phyloP scores from a whole-genome alignment of 768 basidiomycete genomes.

The Mycena alexandri region DNA sequence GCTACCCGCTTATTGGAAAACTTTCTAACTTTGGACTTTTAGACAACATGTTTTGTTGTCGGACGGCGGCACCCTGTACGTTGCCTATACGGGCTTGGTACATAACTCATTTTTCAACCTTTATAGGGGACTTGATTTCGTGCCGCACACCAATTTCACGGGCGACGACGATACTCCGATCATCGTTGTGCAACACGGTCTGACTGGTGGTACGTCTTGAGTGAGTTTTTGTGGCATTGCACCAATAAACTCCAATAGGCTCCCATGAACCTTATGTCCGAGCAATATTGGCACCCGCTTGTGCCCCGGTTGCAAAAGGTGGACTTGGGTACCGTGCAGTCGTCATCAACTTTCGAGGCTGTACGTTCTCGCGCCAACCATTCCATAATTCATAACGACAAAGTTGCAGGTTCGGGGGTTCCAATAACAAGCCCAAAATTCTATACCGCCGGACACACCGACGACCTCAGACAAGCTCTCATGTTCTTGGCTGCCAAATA shows the following conservation, averaged over 20 bases:
- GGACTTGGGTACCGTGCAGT: constrained; percentile 91
- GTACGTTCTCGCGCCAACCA: constrained; percentile 58
- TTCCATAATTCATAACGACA: constrained; percentile 24
- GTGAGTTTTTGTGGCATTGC: constrained; percentile 48
- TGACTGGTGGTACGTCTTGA: constrained; percentile 58
- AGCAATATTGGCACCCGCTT: constrained; percentile 80
- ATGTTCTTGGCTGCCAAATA: constrained; percentile 78
- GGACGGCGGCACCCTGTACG: no score
- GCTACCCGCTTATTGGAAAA: constrained; percentile 27
- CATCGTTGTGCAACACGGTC: constrained; percentile 67
- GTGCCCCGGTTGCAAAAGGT: constrained; percentile 76
- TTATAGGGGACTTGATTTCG: constrained; percentile 72
- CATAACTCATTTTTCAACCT: constrained; percentile 32
- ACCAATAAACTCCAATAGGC: constrained; percentile 58
- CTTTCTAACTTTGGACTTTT: no score
- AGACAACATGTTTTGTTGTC: no score
- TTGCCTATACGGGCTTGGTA: no score
- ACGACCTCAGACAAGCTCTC: constrained; percentile 86
- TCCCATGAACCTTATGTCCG: constrained; percentile 94
- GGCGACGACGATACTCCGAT: constrained; percentile 60
- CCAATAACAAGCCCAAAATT: constrained; percentile 86
- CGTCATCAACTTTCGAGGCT: constrained; percentile 93
- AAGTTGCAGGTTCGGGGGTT: constrained; percentile 77
- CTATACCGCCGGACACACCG: constrained; percentile 90
- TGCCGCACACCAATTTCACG: constrained; percentile 56